Evolutionary conservation across 2,329 filamentous ascomycete genomes (phyloP).

Genomic region (Fusarium beomiforme): DNA sequence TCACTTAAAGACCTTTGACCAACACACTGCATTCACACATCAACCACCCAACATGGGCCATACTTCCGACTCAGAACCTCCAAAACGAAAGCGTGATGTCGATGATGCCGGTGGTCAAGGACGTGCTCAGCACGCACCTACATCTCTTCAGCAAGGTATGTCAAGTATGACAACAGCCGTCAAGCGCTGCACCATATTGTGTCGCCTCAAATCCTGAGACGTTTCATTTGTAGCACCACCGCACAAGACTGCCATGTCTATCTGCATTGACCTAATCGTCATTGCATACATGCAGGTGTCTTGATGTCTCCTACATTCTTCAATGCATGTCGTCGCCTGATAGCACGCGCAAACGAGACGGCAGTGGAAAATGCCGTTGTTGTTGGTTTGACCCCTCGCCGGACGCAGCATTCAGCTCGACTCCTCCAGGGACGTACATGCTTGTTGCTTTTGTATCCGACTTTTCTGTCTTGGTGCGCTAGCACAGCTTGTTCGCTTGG

Average conservation of each 20-base stretch:
- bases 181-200: slow-evolving; percentile 26
- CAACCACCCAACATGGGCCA: slow-evolving; percentile 52
- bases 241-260: slow-evolving; percentile 2
- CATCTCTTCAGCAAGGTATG: slow-evolving; percentile 56
- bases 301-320: slow-evolving; percentile 6
- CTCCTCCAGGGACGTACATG: slow-evolving; percentile 35
- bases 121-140: slow-evolving; percentile 55
- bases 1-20: not conserved
- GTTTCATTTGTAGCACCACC: slow-evolving; percentile 31
- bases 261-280: not conserved
- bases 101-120: slow-evolving; percentile 55
- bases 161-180: slow-evolving; percentile 38
- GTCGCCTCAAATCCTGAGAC: slow-evolving; percentile 32
- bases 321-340: slow-evolving; percentile 14
- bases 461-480: slow-evolving; percentile 32
- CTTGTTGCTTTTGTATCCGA: slow-evolving; percentile 37
- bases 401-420: slow-evolving; percentile 27
- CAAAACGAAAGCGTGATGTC: slow-evolving; percentile 60
- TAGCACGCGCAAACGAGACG: slow-evolving; percentile 10
- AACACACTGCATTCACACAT: slow-evolving; percentile 9
- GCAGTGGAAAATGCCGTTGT: slow-evolving; percentile 6
- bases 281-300: slow-evolving; percentile 3
- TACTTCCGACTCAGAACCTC: slow-evolving; percentile 52
- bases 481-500: slow-evolving; percentile 28
- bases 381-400: slow-evolving; percentile 17